Conservation (phyloP, 2,329 filamentous ascomycete species). For the Colletotrichum sp. region DNA sequence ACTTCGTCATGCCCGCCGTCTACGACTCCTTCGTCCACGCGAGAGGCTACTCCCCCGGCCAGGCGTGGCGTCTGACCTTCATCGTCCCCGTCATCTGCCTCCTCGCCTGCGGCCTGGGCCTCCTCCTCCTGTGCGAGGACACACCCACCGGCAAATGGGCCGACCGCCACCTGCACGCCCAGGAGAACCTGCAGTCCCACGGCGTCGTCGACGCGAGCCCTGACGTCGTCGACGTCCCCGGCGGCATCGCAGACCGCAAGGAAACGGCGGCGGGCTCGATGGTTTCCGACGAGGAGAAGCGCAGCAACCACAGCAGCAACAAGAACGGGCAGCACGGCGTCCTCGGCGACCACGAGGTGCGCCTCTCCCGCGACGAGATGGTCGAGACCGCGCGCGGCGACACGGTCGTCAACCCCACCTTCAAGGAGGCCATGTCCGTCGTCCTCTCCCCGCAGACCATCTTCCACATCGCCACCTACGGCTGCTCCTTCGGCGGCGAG, state of each 20-base stretch:
- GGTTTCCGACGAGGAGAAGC: conserved; percentile 36
- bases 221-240: conserved; percentile 56
- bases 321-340: conserved; percentile 30
- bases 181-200: conserved; percentile 56
- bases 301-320: conserved; percentile 35
- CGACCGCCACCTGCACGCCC: conserved; percentile 66
- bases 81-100: conserved; percentile 83
- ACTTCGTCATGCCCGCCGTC: conserved; percentile 92
- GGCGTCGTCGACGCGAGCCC: conserved; percentile 45
- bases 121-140: conserved; percentile 79
- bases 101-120: conserved; percentile 65
- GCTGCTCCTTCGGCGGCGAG: conserved; percentile 68
- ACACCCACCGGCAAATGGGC: conserved; percentile 84
- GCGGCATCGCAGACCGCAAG: conserved; percentile 47
- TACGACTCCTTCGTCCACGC: conserved; percentile 74
- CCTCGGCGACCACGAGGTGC: conserved; percentile 46
- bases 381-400: conserved; percentile 59
- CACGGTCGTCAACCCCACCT: conserved; percentile 59
- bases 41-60: conserved; percentile 65
- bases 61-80: conserved; percentile 85
- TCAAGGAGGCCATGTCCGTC: conserved; percentile 50
- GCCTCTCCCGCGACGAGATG: conserved; percentile 54
- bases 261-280: conserved; percentile 24
- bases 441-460: conserved; percentile 58
- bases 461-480: conserved; percentile 61